A percentile compares a stretch with the other conserved stretches of the same genome.
Conservation (phyloP, 352 stramenopile genomes). For the Phytophthora agathidicida region DNA sequence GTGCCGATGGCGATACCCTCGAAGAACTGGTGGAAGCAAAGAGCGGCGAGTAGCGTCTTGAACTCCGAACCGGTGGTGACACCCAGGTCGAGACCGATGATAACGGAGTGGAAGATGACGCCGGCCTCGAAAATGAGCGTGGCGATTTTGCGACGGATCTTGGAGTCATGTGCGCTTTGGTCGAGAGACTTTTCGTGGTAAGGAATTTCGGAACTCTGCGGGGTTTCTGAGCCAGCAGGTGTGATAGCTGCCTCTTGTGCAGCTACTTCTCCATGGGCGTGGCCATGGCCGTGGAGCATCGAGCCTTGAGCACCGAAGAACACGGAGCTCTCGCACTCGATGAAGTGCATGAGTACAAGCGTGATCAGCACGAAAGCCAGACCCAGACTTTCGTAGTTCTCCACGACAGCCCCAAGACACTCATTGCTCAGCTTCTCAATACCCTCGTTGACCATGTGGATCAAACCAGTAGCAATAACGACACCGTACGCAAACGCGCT, state of each 20-base stretch:
- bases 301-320: constrained; percentile 46
- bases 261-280: constrained; percentile 29
- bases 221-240: constrained; percentile 15
- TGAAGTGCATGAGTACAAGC: constrained; percentile 65
- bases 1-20: constrained; percentile 66
- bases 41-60: constrained; percentile 64
- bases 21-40: constrained; percentile 85
- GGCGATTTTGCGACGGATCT: constrained; percentile 46
- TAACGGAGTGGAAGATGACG: constrained; percentile 72
- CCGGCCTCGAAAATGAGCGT: constrained; percentile 60
- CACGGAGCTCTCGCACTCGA: constrained; percentile 66
- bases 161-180: constrained; percentile 6
- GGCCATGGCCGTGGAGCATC: constrained; percentile 37
- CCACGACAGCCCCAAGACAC: constrained; percentile 54
- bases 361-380: constrained; percentile 67
- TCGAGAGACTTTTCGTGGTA: constrained; percentile 23
- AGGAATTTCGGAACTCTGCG: constrained; percentile 13
- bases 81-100: constrained; percentile 69
- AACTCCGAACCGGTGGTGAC: constrained; percentile 55
- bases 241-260: constrained; percentile 23
- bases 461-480: constrained; percentile 68
- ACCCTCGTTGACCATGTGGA: constrained; percentile 77
- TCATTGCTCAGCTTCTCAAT: constrained; percentile 60
- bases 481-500: constrained; percentile 71
- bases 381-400: constrained; percentile 59